These are phyloP conservation scores for Pilatotrama ljubarskyi DNA, from an alignment of 768 basidiomycete genomes.

Conservation along the genomic window DNA sequence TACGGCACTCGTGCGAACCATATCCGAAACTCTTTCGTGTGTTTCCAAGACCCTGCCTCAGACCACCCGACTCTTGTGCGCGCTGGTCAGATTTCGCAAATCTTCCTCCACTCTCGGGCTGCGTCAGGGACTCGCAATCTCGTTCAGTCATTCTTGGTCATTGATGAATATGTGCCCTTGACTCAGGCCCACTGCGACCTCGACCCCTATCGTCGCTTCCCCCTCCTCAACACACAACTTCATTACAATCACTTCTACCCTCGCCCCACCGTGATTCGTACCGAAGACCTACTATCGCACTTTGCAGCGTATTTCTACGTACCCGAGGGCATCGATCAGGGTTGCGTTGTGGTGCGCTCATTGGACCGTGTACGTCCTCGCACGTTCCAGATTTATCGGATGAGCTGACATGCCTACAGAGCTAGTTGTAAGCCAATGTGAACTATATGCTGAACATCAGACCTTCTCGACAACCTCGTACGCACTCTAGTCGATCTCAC, in stretches of 20 bases:
- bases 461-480: too few species aligned
- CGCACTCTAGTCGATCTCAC: too few species aligned
- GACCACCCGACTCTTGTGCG: not conserved
- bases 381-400: too few species aligned
- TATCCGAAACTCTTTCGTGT: conserved; percentile 4
- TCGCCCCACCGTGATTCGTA: not conserved
- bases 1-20: not conserved
- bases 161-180: not conserved
- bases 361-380: conserved; percentile 1
- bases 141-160: not conserved
- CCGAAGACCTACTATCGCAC: not conserved
- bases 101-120: not conserved
- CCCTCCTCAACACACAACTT: not conserved
- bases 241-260: not conserved
- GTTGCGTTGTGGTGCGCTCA: not conserved
- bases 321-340: not conserved
- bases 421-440: too few species aligned
- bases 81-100: not conserved
- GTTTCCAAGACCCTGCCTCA: not conserved
- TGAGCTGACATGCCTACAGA: too few species aligned
- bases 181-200: not conserved
- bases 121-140: not conserved
- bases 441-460: too few species aligned
- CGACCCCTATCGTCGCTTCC: not conserved
- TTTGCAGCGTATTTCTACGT: not conserved